Evolutionary conservation across 1,139 yeast species (phyloP).

Genomic region (Pichia cactophila): DNA sequence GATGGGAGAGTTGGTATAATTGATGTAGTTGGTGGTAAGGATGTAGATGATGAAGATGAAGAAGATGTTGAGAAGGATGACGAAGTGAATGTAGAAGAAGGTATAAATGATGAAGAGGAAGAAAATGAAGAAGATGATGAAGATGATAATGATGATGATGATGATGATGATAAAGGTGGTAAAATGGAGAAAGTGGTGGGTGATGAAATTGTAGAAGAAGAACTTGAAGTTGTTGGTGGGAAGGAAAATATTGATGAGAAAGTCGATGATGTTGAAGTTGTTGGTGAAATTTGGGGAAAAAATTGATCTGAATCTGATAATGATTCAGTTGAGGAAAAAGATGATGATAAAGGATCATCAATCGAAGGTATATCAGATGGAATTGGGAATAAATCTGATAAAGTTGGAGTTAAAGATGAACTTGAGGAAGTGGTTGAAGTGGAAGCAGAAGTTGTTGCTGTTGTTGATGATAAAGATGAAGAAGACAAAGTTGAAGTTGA

Average conservation of each 20-base stretch:
- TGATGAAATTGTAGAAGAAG: neutral
- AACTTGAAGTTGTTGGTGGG: neutral
- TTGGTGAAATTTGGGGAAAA: neutral
- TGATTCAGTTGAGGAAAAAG: constrained; percentile 3
- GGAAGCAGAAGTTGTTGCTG: neutral
- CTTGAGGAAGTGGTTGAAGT: neutral
- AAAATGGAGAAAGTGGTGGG: neutral
- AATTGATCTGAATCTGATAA: neutral
- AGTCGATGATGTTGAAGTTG: constrained; percentile 1
- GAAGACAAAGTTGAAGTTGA: neutral
- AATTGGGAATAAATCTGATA: neutral
- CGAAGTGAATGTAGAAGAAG: constrained; percentile 6
- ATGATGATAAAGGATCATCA: constrained; percentile 2
- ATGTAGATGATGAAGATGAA: neutral
- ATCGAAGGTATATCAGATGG: neutral
- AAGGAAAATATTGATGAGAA: neutral
- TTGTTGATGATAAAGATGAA: neutral
- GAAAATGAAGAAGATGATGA: neutral
- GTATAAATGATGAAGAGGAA: constrained; percentile 5
- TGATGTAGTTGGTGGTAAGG: neutral
- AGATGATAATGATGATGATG: constrained; percentile 1
- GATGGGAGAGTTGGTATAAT: neutral
- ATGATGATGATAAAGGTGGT: neutral
- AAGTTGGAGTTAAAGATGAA: constrained; percentile 1
- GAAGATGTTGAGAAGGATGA: constrained; percentile 5